A percentile compares a stretch with the other conserved stretches of the same genome.
Conservation (phyloP, 805 yeast species). For the Starmerella asiatica region DNA sequence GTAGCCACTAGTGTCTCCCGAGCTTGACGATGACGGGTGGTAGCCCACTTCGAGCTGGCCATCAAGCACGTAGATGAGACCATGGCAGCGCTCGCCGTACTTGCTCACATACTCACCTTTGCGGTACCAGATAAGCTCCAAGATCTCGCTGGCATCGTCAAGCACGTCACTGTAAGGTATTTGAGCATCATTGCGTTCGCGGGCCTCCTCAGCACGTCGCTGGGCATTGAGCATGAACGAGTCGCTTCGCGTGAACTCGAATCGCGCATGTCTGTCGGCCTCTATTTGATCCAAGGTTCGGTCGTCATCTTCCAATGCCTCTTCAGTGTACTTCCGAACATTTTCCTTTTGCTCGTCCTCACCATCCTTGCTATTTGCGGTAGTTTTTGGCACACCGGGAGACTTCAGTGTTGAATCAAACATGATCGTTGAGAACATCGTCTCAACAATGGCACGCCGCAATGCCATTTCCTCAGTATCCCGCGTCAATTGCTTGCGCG, state of each 20-base stretch:
- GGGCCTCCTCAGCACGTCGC: not conserved
- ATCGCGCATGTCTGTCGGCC: not conserved
- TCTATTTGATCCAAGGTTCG: not conserved
- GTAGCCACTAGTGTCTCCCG: slow-evolving; percentile 1
- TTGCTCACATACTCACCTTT: slow-evolving; percentile 46
- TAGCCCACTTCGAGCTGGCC: slow-evolving; percentile 59
- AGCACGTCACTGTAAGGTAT: slow-evolving; percentile 30
- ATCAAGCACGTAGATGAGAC: slow-evolving; percentile 65
- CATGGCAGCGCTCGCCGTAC: slow-evolving; percentile 55
- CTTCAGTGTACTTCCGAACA: not conserved
- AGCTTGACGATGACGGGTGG: slow-evolving; percentile 21
- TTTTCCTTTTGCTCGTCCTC: not conserved
- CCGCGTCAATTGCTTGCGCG: not conserved
- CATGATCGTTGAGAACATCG: slow-evolving; percentile 19
- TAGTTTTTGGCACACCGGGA: not conserved
- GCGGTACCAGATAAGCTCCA: slow-evolving; percentile 43
- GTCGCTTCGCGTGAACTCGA: not conserved
- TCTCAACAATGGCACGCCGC: slow-evolving; percentile 18
- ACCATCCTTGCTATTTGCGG: not conserved
- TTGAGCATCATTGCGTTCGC: not conserved
- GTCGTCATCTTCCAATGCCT: not conserved
- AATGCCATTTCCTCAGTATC: slow-evolving; percentile 17
- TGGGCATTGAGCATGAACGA: not conserved
- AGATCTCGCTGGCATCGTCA: slow-evolving; percentile 32
- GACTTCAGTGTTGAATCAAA: slow-evolving; percentile 10